Evolutionary conservation across 441 rosid species (phyloP).

Genomic region (Gossypium laxum): DNA sequence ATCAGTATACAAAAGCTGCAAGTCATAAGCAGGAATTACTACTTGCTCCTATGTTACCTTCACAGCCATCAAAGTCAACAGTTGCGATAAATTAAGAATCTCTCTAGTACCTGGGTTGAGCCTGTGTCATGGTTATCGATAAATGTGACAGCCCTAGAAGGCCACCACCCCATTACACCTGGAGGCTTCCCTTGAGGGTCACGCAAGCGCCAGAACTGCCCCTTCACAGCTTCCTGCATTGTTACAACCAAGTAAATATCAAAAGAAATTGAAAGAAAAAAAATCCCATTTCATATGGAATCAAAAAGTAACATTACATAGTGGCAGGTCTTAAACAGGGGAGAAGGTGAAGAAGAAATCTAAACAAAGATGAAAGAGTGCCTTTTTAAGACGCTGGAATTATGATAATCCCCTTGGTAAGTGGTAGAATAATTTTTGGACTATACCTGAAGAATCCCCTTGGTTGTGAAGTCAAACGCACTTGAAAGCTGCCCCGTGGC

Average conservation of each 20-base stretch:
- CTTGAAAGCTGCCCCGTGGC: slow-evolving; percentile 62
- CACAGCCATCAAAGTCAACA: background rate
- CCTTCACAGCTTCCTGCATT: slow-evolving; percentile 77
- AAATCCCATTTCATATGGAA: background rate
- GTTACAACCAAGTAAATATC: background rate
- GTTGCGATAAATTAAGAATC: slow-evolving; percentile 2
- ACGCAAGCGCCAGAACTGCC: slow-evolving; percentile 70
- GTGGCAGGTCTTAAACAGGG: background rate
- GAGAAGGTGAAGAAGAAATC: background rate
- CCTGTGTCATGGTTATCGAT: slow-evolving; percentile 92
- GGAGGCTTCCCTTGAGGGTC: slow-evolving; percentile 84
- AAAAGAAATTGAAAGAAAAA: background rate
- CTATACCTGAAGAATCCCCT: slow-evolving; percentile 79
- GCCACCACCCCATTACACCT: slow-evolving; percentile 95
- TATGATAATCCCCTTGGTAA: background rate
- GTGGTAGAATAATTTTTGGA: background rate
- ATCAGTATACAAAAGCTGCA: background rate
- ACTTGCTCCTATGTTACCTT: slow-evolving; percentile 2
- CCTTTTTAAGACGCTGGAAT: background rate
- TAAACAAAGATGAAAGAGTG: background rate
- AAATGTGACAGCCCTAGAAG: slow-evolving; percentile 82
- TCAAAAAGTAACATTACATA: background rate
- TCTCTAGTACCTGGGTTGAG: slow-evolving; percentile 63
- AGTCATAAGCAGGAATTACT: background rate
- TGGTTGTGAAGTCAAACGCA: slow-evolving; percentile 91